These are phyloP conservation scores for Neurospora sp. DNA, from an alignment of 495 filamentous ascomycete genomes.

Conservation along the genomic window DNA sequence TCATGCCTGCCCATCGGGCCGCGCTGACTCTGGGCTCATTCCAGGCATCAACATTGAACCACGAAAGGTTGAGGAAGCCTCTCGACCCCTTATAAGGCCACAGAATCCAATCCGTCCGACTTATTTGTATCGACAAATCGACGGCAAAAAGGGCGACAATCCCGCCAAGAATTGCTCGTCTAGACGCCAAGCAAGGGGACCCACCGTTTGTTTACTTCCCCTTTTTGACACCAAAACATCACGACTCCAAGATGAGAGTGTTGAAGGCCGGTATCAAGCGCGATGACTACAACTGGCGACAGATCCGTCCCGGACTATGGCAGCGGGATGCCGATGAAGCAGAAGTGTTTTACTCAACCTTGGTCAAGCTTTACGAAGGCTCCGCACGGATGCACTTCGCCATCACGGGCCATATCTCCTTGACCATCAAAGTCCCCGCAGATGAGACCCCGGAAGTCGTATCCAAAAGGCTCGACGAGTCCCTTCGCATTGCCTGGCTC, in stretches of 20 bases:
- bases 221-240: background rate
- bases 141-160: background rate
- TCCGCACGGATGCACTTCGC: slow-evolving; percentile 31
- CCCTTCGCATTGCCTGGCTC: slow-evolving; percentile 31
- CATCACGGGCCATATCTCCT: slow-evolving; percentile 22
- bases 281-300: slow-evolving; percentile 11
- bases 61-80: background rate
- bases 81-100: background rate
- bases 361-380: slow-evolving; percentile 26
- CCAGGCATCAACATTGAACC: background rate
- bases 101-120: background rate
- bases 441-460: background rate
- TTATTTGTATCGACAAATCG: background rate
- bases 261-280: background rate
- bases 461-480: slow-evolving; percentile 11
- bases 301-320: slow-evolving; percentile 19
- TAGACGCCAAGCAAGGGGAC: background rate
- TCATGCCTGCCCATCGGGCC: background rate
- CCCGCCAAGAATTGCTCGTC: too few species aligned
- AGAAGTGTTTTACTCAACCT: slow-evolving; percentile 31
- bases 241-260: background rate
- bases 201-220: background rate
- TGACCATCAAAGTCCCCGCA: slow-evolving; percentile 2
- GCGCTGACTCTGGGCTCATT: background rate
- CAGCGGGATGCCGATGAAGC: slow-evolving; percentile 35